Base-by-base conservation (phyloP, 805 yeast genomes). In the Wickerhamiella nectarea region DNA sequence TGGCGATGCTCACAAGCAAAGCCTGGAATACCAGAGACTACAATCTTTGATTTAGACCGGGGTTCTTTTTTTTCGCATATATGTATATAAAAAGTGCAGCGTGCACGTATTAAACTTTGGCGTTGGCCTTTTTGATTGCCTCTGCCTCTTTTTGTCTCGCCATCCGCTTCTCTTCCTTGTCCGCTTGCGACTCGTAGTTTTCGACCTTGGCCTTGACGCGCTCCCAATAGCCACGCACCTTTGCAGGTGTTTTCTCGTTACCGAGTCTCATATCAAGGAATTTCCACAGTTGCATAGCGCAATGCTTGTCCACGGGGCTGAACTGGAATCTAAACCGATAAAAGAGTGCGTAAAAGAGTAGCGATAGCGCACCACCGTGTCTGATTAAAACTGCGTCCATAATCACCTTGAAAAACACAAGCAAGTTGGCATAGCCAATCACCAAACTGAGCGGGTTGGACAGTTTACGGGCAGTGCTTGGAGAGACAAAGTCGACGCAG, bases 291-390 rank as follows among this genome's bases (percentile, higher is more conserved):
- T 71, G 66, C 61, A 76, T 72, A 55, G 83, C 64, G 19, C 77
- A 74, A 46, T 72, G 68, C 62, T 79, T 73, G 39, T 85, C 76
- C 58, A 75, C 71, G 15, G 75, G 69, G 7, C 85, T 74, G 56
- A 74, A 77, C 56, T 82, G 89, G 53, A 70, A 77, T 59, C 93
- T 74, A 45, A 80, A 58, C 60, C 83, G 78, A 61, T 81, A 68
- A 64, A 86, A 84, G 14, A 75, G 46, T 2, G 69, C 57, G 18
- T 71, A 53, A 18, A 79, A 65, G 1, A 76, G 65, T 36, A 66
- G 36, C 7, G 65, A 50, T 34, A 75, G 51, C 67, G 82, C 72
- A n/a, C 87, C 80, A 49, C 78, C 76, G 45, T 65, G 67, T 54
- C 76, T 69, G 60, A 76, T 74, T 17, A 77, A 53, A 18, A 82